Evolutionary conservation across 768 basidiomycete species (phyloP).

Genomic region (Strobilomyces echinocephalus): DNA sequence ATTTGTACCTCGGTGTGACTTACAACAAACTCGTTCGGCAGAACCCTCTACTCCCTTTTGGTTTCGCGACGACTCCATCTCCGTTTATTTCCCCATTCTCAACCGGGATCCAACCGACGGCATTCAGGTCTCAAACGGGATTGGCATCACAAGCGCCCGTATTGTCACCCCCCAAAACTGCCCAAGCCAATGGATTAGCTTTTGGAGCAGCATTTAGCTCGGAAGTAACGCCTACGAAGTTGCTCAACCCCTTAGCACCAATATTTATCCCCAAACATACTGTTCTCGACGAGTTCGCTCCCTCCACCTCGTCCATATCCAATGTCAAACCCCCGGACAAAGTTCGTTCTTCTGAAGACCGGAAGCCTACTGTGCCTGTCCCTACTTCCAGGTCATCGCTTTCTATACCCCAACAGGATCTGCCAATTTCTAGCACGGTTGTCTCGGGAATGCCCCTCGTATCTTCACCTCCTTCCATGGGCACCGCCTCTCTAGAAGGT

Average conservation of each 20-base stretch:
- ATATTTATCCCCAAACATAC: constrained; percentile 10
- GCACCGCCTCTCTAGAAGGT: constrained; percentile 4
- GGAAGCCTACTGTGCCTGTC: background rate
- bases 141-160: background rate
- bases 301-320: background rate
- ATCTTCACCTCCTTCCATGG: constrained; percentile 16
- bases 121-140: background rate
- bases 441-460: constrained; percentile 2
- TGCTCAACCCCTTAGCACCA: constrained; percentile 19
- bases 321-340: background rate
- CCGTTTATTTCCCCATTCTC: constrained; percentile 3
- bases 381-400: background rate
- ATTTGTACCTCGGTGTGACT: background rate
- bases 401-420: background rate
- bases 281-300: background rate
- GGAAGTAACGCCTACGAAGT: constrained; percentile 6
- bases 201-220: background rate
- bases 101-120: background rate
- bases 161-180: background rate
- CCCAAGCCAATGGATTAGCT: background rate
- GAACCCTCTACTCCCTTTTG: background rate
- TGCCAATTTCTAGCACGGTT: background rate
- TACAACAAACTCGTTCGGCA: background rate
- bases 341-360: background rate
- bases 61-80: background rate